phyloP scores from a whole-genome alignment of 768 basidiomycete species.

The Agaricus subrufescens region DNA sequence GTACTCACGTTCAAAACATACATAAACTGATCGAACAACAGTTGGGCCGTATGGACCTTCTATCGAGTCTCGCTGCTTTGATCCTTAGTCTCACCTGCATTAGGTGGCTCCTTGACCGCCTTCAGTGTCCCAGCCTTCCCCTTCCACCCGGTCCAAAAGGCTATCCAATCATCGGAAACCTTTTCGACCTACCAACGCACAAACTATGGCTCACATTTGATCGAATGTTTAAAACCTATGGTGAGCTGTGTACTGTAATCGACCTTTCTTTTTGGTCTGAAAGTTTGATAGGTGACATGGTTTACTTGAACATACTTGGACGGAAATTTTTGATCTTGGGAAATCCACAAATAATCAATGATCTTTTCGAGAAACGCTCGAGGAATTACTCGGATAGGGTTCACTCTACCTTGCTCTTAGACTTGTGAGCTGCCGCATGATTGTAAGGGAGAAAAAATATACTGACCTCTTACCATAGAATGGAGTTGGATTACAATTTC shows the following conservation, averaged over 20 bases:
- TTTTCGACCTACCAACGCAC: constrained; percentile 15
- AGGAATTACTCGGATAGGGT: constrained; percentile 11
- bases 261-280: not conserved
- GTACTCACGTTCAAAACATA: no score
- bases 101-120: no score
- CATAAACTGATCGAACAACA: no score
- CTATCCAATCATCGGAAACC: constrained; percentile 16
- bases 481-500: constrained; percentile 33
- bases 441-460: not conserved
- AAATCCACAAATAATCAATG: not conserved
- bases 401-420: not conserved
- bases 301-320: constrained; percentile 3
- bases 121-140: not conserved
- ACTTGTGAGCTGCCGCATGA: no score
- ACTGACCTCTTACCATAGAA: constrained; percentile 9
- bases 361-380: constrained; percentile 6
- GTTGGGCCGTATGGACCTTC: no score
- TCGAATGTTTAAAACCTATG: constrained; percentile 17
- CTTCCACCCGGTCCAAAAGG: constrained; percentile 17
- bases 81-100: no score
- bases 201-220: constrained; percentile 18
- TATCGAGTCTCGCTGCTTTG: no score
- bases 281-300: not conserved
- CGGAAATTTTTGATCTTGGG: constrained; percentile 3
- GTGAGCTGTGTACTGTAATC: constrained; percentile 6